Base-by-base conservation (phyloP, 768 basidiomycete species). In the Lyophyllum atratum region DNA sequence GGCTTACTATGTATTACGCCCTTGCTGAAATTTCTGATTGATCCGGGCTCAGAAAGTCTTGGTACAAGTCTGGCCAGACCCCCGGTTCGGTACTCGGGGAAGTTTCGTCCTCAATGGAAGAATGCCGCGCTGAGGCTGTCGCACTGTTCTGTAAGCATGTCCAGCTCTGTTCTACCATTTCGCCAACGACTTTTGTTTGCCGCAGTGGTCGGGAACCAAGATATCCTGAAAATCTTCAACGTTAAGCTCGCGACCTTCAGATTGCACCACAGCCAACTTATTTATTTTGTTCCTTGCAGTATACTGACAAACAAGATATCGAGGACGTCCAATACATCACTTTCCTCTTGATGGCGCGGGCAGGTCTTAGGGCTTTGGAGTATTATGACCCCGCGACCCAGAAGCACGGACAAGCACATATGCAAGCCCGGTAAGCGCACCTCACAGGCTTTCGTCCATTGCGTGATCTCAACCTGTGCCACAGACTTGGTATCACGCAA, bases 61-160 rank as follows among this genome's bases (percentile, higher is more conserved):
- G 93, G 93, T 95, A 95, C 71, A 90, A 90, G 68, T 82, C 89
- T 31, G 93, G 93, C 8, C 93, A 93, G 70, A 92, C 89, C 0
- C 82, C 91, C 37, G 89, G 85, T 48, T 86, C 91, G 10, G 87
- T 93, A 1, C 78, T 95, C 1, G 93, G 93, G 0, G 89, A 93
- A 58, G 89, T 93, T 8, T 93, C 91, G 3, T 93, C 92, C 0
- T 94, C 93, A 1, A 85, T 94, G 84, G 93, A 95, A 72, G 93
- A 95, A 74, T 94, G 93, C 63, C 85, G 93, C n/a, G 93, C 93
- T 9, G 93, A 95, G 73, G 82, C 90, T 2, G 93, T 93, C 21
- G 90, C 90, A 0, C 75, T 95, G 40, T 94, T 85, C 73, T 80
- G 92, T 90, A 65, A 75, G 84, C 74, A 9, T 49, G 15, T 33